Evolutionary conservation across 148 eudicot species (phyloP), one percentile per base, ranked within the genome.

Genomic region (Dianthus caryophyllus): DNA sequence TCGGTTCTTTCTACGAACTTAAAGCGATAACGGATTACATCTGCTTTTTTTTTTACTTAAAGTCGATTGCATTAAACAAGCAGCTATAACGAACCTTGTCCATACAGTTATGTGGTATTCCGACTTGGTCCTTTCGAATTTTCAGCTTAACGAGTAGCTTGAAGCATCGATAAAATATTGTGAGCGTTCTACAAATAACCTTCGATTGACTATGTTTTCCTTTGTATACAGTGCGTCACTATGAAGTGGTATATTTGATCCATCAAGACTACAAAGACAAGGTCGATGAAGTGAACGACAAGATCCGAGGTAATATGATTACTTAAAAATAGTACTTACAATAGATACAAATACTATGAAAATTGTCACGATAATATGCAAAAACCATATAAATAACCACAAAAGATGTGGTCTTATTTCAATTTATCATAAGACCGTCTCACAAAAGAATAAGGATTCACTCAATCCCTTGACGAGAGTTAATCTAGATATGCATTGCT

Each of bases 221-320:
- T 69, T 47, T 30, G 31, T 54, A 41, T 57, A 36, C 78, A 91
- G 97, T 82, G 88, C 88, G 97, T 67, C 98, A 93, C 74, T 93
- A 93, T 72, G 97, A 93, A 75, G 92, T 93, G 73, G 92, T 93
- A 24, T 93, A 87, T 78, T 50, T 89, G 58, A 90, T 93, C 51
- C 98, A 93, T 66, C 91, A 87, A 83, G 83, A 93, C 73, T 78
- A 72, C 53, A 78, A 65, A 27, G 89, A 81, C 33, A 76, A 87
- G 73, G 97, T 93, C 71, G 90, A 80, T 66, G 81, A 52, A 52
- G 97, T 93, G 55, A 93, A 93, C 70, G 39, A 78, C 61, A 93
- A 90, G 80, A 77, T 90, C 47, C 84, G 81, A 87, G 98, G 98
- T 93, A 70, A 73, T 7, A n/a, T 44, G 61, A 9, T 26, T 21